Conservation (phyloP, 345 rosid species). For the Carallia brachiata region DNA sequence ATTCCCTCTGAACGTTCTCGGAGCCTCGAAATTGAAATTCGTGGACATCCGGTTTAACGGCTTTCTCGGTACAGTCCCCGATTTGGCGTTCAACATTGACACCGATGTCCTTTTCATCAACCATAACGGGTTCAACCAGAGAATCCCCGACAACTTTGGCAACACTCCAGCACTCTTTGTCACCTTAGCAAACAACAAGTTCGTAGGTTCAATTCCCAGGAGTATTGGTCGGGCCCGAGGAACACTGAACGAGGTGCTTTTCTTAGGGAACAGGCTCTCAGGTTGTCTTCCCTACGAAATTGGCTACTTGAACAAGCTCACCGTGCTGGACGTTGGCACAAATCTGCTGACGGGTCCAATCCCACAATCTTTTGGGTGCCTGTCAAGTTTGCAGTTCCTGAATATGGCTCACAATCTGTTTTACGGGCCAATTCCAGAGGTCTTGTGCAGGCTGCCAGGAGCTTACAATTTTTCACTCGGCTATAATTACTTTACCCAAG, state of each 20-base stretch:
- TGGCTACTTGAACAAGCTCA: conserved; percentile 16
- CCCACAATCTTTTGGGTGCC: conserved; percentile 32
- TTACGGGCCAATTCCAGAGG: conserved; percentile 25
- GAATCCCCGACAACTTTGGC: conserved; percentile 25
- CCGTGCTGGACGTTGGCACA: conserved; percentile 23
- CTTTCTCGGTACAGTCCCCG: conserved; percentile 21
- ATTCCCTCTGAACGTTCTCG: conserved; percentile 24
- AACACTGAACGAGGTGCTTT: conserved; percentile 19
- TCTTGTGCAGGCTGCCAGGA: conserved; percentile 21
- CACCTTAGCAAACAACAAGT: conserved; percentile 29
- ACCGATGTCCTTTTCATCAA: conserved; percentile 30
- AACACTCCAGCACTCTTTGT: conserved; percentile 27
- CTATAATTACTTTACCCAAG: conserved; percentile 31
- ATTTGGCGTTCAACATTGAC: conserved; percentile 23
- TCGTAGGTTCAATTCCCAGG: conserved; percentile 28
- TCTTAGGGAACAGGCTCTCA: conserved; percentile 22
- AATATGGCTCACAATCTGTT: conserved; percentile 29
- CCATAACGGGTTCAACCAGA: conserved; percentile 19
- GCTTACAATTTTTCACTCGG: conserved; percentile 24
- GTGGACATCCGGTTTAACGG: conserved; percentile 29
- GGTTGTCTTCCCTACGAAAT: conserved; percentile 34
- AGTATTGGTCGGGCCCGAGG: conserved; percentile 27
- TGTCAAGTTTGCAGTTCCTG: conserved; percentile 14
- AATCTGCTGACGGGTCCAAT: conserved; percentile 28
- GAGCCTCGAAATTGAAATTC: conserved; percentile 16